Evolutionary conservation across 2,329 filamentous ascomycete species (phyloP), one percentile per base, ranked within the genome.

Genomic region (Phyllosticta citribraziliensis): DNA sequence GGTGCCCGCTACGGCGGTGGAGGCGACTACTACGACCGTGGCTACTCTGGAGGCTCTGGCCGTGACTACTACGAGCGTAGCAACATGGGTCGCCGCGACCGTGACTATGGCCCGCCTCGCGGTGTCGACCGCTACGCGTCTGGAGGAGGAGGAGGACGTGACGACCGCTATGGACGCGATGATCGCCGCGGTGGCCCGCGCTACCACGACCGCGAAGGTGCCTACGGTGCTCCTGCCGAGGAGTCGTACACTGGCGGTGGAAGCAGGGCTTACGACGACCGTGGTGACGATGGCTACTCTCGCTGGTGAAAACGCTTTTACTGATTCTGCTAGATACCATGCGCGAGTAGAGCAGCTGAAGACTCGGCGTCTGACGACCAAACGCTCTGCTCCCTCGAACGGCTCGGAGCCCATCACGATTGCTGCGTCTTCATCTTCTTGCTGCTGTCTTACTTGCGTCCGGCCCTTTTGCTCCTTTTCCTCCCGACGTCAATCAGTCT

Each of bases 161-260:
- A 79, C 62, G 80, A 81, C 64, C 76, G 79, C 64, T 78, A 79
- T 63, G 75, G 47, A n/a, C 50, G 57, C 17, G 75, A 74, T 60
- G 72, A 73, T 57, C 68, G 74, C 53, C 68, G 75, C 62, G 76
- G 76, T 63, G 76, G 65, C 40, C 63, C 61, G 51, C 58, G 65
- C 20, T 59, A 74, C 66, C 74, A 79, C 63, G 75, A 77, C 63
- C 82, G 82, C 70, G 82, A 82, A 66, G 79, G 81, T 65, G 67
- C 70, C 53, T 73, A 74, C 62, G 68, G 68, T 51, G 69, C 71
- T 62, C 66, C 73, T 66, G 69, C 70, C 17, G 58, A 62, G 22
- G 73, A 74, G 27, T 65, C 71, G 60, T 74, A 74, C 66, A 65
- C 68, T 59, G 69, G 68, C 55, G 72, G 74, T 63, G 67, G 70